Evolutionary conservation across 306 rosid species (phyloP).

Genomic region (Trifolium dubium): DNA sequence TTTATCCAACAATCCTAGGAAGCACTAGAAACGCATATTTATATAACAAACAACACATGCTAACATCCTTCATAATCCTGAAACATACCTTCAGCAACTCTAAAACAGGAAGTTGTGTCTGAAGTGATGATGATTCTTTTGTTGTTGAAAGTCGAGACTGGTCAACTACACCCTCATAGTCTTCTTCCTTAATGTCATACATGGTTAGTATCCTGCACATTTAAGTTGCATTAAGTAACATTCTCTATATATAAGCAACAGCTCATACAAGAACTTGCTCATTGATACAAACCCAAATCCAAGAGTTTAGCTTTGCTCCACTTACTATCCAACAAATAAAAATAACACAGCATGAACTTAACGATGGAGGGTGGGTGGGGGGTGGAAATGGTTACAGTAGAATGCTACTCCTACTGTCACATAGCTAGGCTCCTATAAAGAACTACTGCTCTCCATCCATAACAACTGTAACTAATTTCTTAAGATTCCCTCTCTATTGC

Average conservation of each 20-base stretch:
- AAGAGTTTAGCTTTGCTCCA: no score
- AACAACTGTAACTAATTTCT: not conserved
- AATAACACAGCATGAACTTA: not conserved
- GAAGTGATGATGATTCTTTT: conserved; percentile 71
- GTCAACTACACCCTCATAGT: conserved; percentile 68
- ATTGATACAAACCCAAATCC: not conserved
- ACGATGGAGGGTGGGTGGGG: not conserved
- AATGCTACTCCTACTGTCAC: not conserved
- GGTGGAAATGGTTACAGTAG: not conserved
- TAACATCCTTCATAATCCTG: conserved; percentile 1
- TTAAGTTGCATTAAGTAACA: conserved; percentile 30
- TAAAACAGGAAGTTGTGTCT: conserved; percentile 81
- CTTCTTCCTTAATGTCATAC: conserved; percentile 85
- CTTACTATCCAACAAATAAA: not conserved
- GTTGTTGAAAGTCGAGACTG: conserved; percentile 66
- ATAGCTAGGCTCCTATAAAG: not conserved
- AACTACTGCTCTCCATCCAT: conserved; percentile 1
- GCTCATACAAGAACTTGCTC: conserved; percentile 8
- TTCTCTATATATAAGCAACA: conserved; percentile 17
- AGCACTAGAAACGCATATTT: conserved; percentile 13
- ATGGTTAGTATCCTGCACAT: conserved; percentile 77
- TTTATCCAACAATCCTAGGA: not conserved
- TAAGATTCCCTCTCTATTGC: not conserved
- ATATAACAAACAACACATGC: conserved; percentile 10
- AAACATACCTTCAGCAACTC: conserved; percentile 85